A percentile compares a stretch with the other conserved stretches of the same genome.
Evolutionary conservation across 148 eudicot genomes (phyloP).

Genomic region (Polygonum maritimum): DNA sequence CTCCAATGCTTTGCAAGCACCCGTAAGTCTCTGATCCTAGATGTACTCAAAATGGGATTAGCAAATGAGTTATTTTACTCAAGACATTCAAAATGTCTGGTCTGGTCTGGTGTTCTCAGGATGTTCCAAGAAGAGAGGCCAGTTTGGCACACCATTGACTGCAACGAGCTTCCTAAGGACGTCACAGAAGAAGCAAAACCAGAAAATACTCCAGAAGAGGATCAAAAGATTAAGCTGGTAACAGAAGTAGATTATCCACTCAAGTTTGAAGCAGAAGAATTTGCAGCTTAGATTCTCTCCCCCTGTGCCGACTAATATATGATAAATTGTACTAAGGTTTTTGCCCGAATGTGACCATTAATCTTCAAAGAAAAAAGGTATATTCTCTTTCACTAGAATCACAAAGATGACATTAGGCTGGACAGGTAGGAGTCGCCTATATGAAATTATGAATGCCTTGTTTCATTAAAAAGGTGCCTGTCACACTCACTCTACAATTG

Average conservation of each 20-base stretch:
- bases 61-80: background rate
- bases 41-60: background rate
- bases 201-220: conserved; percentile 23
- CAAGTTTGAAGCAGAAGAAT: conserved; percentile 26
- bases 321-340: no score
- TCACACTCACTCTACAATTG: no score
- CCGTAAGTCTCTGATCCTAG: conserved; percentile 48
- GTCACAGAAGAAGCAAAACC: conserved; percentile 32
- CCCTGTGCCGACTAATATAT: background rate
- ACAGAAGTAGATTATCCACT: conserved; percentile 33
- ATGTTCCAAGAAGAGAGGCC: conserved; percentile 93
- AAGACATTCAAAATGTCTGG: background rate
- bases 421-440: no score
- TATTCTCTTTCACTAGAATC: no score
- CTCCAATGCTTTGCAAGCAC: conserved; percentile 81
- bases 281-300: conserved; percentile 22
- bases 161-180: conserved; percentile 58
- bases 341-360: no score
- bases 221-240: conserved; percentile 42
- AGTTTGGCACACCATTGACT: conserved; percentile 69
- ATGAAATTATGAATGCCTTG: no score
- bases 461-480: no score
- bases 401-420: no score
- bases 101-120: conserved; percentile 29
- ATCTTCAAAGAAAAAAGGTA: no score